Conservation (phyloP, 352 stramenopile genomes). For the Phytophthora cryptogea region DNA sequence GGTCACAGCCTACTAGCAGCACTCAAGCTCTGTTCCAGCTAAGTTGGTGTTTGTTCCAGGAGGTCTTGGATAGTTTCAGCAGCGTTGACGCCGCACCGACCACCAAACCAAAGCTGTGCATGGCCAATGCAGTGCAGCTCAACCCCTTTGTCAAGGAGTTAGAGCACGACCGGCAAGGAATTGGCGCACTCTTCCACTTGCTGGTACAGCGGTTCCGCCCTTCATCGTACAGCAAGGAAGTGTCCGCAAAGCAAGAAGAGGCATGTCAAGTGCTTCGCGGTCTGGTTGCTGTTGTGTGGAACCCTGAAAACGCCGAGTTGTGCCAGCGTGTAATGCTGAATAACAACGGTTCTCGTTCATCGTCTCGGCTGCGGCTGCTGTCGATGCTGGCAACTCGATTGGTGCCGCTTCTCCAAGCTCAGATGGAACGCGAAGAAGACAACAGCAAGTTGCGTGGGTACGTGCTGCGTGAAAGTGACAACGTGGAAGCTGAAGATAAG, state of each 20-base stretch:
- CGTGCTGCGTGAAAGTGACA: conserved; percentile 3
- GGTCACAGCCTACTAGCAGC: conserved; percentile 5
- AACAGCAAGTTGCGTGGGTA: conserved; percentile 46
- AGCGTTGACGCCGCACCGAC: conserved; percentile 2
- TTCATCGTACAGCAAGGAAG: conserved; percentile 26
- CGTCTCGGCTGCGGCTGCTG: conserved; percentile 39
- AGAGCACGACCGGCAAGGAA: conserved; percentile 54
- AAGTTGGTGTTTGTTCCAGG: conserved; percentile 68
- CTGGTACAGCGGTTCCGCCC: conserved; percentile 54
- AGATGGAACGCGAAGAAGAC: conserved; percentile 47
- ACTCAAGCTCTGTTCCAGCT: conserved; percentile 53
- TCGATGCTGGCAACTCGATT: conserved; percentile 57
- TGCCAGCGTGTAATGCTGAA: conserved; percentile 55
- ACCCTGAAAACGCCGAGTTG: conserved; percentile 48
- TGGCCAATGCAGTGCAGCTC: conserved; percentile 43
- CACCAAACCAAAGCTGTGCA: conserved; percentile 37
- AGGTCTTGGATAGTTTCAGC: conserved; percentile 55
- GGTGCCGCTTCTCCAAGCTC: conserved; percentile 42
- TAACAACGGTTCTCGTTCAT: conserved; percentile 5
- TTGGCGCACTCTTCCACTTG: conserved; percentile 58
- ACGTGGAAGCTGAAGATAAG: conserved; percentile 13
- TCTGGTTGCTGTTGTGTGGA: conserved; percentile 58
- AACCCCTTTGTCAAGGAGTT: conserved; percentile 51
- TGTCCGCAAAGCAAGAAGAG: conserved; percentile 38
- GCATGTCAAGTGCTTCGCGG: conserved; percentile 52